These are phyloP conservation scores for Angophora floribunda DNA, from an alignment of 345 rosid species.

Conservation along the genomic window DNA sequence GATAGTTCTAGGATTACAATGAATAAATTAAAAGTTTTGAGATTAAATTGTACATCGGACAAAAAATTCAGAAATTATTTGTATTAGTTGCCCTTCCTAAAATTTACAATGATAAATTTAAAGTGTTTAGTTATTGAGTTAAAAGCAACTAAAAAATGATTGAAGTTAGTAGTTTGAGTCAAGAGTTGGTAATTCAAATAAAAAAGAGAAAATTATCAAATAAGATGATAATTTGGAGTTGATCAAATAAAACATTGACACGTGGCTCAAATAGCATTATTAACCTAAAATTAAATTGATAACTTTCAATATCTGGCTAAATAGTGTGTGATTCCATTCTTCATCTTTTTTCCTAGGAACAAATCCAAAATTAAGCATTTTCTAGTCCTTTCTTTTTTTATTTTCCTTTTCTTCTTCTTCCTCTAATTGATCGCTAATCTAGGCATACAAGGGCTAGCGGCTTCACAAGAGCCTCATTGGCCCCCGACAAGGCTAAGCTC, in stretches of 20 bases:
- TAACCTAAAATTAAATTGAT: background rate
- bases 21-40: accelerated
- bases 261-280: background rate
- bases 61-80: accelerated
- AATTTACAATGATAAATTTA: background rate
- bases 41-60: accelerated
- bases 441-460: too few species aligned
- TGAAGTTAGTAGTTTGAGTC: background rate
- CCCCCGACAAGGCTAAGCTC: too few species aligned
- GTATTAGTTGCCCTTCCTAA: background rate
- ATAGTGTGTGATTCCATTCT: too few species aligned
- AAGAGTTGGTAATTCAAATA: background rate
- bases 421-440: too few species aligned
- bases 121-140: background rate
- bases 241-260: background rate
- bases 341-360: too few species aligned
- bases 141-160: background rate
- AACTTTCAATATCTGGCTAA: too few species aligned
- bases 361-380: too few species aligned
- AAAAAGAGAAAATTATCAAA: background rate
- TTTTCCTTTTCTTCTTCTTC: too few species aligned
- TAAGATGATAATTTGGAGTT: background rate
- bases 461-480: too few species aligned
- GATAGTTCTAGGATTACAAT: accelerated
- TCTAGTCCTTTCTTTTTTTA: too few species aligned